These are phyloP conservation scores for Euphorbia lathyris DNA, from an alignment of 345 rosid species.

Conservation along the genomic window DNA sequence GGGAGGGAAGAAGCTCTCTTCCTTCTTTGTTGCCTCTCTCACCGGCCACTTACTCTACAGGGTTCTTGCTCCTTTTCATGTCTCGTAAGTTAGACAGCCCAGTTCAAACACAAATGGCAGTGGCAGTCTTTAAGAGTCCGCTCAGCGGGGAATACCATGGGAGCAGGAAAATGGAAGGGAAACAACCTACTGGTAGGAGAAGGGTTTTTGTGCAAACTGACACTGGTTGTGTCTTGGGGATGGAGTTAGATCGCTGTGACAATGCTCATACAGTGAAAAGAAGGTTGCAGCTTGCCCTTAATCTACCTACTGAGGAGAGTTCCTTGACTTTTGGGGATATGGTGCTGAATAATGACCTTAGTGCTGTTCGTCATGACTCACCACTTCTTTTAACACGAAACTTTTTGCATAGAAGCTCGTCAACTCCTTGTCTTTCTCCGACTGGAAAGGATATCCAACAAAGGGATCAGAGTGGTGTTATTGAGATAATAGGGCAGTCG, in stretches of 20 bases:
- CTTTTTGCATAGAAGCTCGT: conserved; percentile 80
- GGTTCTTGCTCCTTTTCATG: conserved; percentile 57
- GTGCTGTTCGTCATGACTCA: conserved; percentile 81
- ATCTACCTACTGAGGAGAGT: conserved; percentile 77
- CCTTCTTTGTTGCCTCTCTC: conserved; percentile 33
- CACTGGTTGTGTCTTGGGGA: conserved; percentile 94
- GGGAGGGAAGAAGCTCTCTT: conserved; percentile 51
- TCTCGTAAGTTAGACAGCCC: conserved; percentile 89
- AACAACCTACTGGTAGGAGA: conserved; percentile 70
- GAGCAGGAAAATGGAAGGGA: conserved; percentile 57
- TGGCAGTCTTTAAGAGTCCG: conserved; percentile 73
- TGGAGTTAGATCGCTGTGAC: conserved; percentile 95
- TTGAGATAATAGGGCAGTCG: conserved; percentile 80
- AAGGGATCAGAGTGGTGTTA: conserved; percentile 77
- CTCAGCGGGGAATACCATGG: conserved; percentile 61
- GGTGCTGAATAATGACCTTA: conserved; percentile 83
- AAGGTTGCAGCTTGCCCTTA: conserved; percentile 88
- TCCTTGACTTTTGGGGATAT: conserved; percentile 79
- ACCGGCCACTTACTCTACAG: conserved; percentile 29
- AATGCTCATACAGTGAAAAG: conserved; percentile 90
- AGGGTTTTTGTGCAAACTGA: conserved; percentile 94
- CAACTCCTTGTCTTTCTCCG: conserved; percentile 98
- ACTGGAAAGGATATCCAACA: conserved; percentile 75
- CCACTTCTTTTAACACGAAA: conserved; percentile 85
- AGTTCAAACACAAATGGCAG: conserved; percentile 96